These are phyloP conservation scores for Pyropia haitanensis DNA, from an alignment of 23 red algal species.

Conservation along the genomic window DNA sequence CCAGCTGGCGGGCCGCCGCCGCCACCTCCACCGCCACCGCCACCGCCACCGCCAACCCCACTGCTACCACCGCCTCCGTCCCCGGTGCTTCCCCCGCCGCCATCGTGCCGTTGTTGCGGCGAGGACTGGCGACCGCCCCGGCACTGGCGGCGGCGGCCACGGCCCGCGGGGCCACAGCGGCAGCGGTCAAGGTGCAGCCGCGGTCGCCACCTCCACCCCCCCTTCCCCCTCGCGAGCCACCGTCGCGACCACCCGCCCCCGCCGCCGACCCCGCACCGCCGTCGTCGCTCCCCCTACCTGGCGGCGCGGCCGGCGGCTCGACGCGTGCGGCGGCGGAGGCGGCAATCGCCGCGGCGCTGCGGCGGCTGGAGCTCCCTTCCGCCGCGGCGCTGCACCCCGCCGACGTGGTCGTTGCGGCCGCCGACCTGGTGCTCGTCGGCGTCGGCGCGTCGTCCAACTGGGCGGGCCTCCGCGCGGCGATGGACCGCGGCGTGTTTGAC, in stretches of 20 bases:
- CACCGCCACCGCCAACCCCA: too few relatives aligned
- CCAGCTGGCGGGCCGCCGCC: too few relatives aligned
- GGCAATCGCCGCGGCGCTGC: conserved; percentile 4
- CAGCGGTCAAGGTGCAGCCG: not conserved
- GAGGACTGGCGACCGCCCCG: too few relatives aligned
- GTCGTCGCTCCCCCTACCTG: conserved; percentile 29
- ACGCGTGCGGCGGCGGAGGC: not conserved
- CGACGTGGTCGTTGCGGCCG: conserved; percentile 29
- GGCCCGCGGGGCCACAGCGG: too few relatives aligned
- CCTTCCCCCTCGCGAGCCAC: not conserved
- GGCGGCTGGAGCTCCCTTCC: conserved; percentile 12
- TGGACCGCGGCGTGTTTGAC: conserved; percentile 27
- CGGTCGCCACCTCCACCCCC: not conserved
- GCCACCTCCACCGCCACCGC: too few relatives aligned
- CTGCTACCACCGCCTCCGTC: too few relatives aligned
- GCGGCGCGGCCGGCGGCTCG: conserved; percentile 12
- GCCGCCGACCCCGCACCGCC: conserved; percentile 8
- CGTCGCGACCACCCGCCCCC: conserved; percentile 7
- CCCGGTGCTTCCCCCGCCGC: too few relatives aligned
- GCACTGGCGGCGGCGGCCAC: too few relatives aligned
- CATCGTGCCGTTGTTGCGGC: too few relatives aligned
- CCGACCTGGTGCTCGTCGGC: conserved; percentile 39
- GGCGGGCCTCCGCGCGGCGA: conserved; percentile 40
- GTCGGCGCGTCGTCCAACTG: conserved; percentile 56
- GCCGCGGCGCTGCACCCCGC: conserved; percentile 13